Conservation (phyloP, 768 basidiomycete genomes). For the Fomitopsis pulvina region DNA sequence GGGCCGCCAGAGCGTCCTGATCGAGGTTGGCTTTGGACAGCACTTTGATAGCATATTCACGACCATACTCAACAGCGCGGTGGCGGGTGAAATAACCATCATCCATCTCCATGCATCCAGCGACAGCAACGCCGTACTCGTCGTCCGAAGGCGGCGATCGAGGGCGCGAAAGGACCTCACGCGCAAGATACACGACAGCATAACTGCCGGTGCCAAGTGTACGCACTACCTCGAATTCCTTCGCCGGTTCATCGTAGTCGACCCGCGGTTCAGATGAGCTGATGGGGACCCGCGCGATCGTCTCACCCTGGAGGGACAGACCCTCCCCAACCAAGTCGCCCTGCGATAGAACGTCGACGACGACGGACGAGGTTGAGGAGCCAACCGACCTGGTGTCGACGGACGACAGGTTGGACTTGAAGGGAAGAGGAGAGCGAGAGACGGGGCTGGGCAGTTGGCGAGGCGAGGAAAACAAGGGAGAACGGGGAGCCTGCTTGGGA, state of each 20-base stretch:
- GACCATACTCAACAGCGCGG: constrained; percentile 45
- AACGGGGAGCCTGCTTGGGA: constrained; percentile 17
- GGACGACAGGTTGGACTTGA: constrained; percentile 11
- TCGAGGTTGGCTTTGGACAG: constrained; percentile 91
- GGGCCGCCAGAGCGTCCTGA: constrained; percentile 79
- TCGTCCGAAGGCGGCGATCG: constrained; percentile 26
- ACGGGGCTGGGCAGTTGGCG: constrained; percentile 18
- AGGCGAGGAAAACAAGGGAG: constrained; percentile 19
- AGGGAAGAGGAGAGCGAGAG: constrained; percentile 17
- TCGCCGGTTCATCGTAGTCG: constrained; percentile 41
- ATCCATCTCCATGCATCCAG: constrained; percentile 28
- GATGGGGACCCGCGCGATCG: constrained; percentile 51
- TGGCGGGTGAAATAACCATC: constrained; percentile 15
- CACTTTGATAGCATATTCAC: constrained; percentile 93
- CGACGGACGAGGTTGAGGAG: constrained; percentile 30
- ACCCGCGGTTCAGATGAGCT: constrained; percentile 28
- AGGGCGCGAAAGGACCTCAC: constrained; percentile 47
- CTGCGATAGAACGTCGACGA: constrained; percentile 60
- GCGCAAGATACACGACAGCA: constrained; percentile 90
- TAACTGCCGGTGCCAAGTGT: constrained; percentile 87
- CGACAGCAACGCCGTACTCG: constrained; percentile 43
- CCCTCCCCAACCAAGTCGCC: constrained; percentile 74
- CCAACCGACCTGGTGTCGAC: constrained; percentile 13
- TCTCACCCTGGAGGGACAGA: constrained; percentile 57
- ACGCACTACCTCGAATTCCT: constrained; percentile 78